phyloP scores from a whole-genome alignment of 257 asterid genomes.

The Nicotiana sylvestris region DNA sequence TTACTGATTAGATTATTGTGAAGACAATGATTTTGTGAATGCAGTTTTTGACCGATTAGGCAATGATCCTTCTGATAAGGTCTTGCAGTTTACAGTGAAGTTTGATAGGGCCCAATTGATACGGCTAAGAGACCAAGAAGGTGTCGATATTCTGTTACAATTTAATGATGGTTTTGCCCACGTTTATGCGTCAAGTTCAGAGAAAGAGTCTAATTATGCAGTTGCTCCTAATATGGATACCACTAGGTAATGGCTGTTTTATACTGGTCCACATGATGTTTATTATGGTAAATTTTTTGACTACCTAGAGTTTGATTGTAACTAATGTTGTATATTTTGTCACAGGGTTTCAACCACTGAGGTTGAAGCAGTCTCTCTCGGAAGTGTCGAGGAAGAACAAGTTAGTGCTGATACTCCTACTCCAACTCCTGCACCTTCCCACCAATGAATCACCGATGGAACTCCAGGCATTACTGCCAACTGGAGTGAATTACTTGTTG shows the following conservation, averaged over 20 bases:
- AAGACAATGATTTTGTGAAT: too few species aligned
- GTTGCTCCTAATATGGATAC: slow-evolving; percentile 10
- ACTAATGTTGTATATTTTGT: neutral
- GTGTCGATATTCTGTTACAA: too few species aligned
- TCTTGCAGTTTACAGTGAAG: too few species aligned
- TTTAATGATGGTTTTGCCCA: slow-evolving; percentile 5
- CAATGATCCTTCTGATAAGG: too few species aligned
- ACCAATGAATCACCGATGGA: slow-evolving; percentile 4
- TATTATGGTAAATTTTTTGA: neutral
- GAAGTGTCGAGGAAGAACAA: slow-evolving; percentile 11
- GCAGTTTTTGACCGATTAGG: too few species aligned
- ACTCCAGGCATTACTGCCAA: neutral
- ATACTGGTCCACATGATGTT: neutral
- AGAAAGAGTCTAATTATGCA: slow-evolving; percentile 11
- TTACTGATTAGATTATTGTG: too few species aligned
- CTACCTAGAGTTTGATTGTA: neutral
- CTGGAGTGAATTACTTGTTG: neutral
- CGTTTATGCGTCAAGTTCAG: neutral
- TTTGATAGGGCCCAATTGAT: too few species aligned
- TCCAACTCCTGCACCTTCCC: neutral
- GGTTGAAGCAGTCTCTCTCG: neutral
- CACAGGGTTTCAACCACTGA: slow-evolving; percentile 6
- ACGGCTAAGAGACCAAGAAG: too few species aligned
- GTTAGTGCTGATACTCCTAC: slow-evolving; percentile 4
- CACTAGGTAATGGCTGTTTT: neutral